Evolutionary conservation across 2,329 filamentous ascomycete species (phyloP), one percentile per base, ranked within the genome.

Genomic region (Aureobasidium sp.): DNA sequence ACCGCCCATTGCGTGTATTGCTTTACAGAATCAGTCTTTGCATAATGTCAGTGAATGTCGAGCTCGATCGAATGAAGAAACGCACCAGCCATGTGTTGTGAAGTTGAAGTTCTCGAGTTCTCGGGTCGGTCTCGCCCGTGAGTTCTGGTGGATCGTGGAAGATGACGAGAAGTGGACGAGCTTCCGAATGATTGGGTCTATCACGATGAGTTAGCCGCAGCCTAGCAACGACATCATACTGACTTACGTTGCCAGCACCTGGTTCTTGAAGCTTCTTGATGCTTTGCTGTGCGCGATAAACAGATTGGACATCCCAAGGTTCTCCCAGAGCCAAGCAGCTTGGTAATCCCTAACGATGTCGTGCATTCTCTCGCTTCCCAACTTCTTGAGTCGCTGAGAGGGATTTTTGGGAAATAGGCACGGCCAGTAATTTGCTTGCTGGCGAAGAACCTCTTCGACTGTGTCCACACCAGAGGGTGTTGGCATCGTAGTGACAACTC

Each of bases 51-150:
- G 78, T 72, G 67, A 65, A 15, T n/a, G 42, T 58, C 31, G 29
- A 20, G 29, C 9, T 25, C 20, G 27, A 5, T 29, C 11, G 2
- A 20, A 27, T 17, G 31, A 22, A 34, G 3, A 20, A 36, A 56
- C 48, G 76, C 81, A 96, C 92, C 69, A 97, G 80, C 84, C 89
- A 96, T 6, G 88, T 85, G 70, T 97, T 96, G 70, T 97, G 91
- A 1, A 89, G 77, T 67, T 94, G 89, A 5, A 95, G 75, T 39
- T 82, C 84, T 60, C 89, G 89, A 58, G 90, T 88, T 1, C 74
- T 68, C 4, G 77, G 76, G 65, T 81, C 75, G 17, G 75, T 71
- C 12, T 73, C 70, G 8, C 75, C 75, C 31, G 74, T 70, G 25
- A 78, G 68, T 57, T 75, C 75, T 15, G 79, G 79, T 81, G 93